Evolutionary conservation across 805 yeast genomes (phyloP).

Genomic region (Candida railenensis): DNA sequence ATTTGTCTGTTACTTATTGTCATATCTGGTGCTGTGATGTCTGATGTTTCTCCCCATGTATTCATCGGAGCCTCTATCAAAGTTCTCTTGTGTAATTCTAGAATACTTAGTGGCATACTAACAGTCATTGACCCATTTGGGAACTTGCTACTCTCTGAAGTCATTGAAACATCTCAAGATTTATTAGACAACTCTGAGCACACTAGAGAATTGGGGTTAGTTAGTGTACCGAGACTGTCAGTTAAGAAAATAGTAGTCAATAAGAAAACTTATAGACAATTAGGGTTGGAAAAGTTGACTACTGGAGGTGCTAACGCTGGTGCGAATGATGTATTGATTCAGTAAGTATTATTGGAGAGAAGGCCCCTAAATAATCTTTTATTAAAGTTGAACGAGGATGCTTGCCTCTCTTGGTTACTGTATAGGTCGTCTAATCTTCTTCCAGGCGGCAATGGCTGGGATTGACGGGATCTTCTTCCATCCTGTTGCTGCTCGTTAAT

Average conservation of each 20-base stretch:
- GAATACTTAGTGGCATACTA: slow-evolving; percentile 36
- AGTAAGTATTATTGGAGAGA: background rate
- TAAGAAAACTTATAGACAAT: slow-evolving; percentile 12
- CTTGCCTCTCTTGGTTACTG: background rate
- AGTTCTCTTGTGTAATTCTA: slow-evolving; percentile 26
- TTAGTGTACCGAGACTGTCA: slow-evolving; percentile 49
- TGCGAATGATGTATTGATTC: background rate
- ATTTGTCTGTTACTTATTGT: too few relatives aligned
- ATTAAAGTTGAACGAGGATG: background rate
- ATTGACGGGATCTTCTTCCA: background rate
- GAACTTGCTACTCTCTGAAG: slow-evolving; percentile 35
- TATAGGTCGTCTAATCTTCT: background rate
- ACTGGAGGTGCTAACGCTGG: background rate
- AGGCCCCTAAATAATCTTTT: background rate
- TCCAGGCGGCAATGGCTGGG: background rate
- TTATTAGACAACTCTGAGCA: slow-evolving; percentile 20
- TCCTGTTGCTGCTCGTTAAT: slow-evolving; percentile 1
- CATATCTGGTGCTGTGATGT: background rate
- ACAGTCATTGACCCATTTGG: slow-evolving; percentile 46
- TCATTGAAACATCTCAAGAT: slow-evolving; percentile 31
- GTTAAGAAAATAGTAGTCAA: slow-evolving; percentile 29
- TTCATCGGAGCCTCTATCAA: slow-evolving; percentile 32
- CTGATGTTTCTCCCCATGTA: background rate
- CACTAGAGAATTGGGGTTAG: slow-evolving; percentile 47
- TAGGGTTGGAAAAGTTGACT: background rate